A percentile compares a stretch with the other conserved stretches of the same genome.
Conservation (phyloP, 352 stramenopile genomes). For the Phytophthora brassicae region DNA sequence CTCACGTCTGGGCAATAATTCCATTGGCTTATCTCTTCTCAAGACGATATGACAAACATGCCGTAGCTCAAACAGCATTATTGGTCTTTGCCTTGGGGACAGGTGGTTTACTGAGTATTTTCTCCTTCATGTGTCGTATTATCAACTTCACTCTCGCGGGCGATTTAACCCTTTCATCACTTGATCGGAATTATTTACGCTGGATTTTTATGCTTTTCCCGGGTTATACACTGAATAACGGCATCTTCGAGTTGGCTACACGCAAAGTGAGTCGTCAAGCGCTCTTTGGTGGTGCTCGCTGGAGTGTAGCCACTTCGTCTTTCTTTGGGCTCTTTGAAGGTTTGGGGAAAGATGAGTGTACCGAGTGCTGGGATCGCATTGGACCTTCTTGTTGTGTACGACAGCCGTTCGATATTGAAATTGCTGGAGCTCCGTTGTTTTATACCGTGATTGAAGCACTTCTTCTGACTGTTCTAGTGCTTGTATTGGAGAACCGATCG, state of each 20-base stretch:
- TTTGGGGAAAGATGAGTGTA: constrained; percentile 43
- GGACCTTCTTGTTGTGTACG: constrained; percentile 50
- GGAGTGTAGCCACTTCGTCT: constrained; percentile 30
- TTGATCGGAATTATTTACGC: constrained; percentile 70
- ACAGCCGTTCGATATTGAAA: constrained; percentile 56
- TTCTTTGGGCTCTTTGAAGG: constrained; percentile 62
- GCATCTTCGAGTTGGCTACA: constrained; percentile 70
- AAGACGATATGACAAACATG: constrained; percentile 56
- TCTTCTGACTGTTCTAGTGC: constrained; percentile 49
- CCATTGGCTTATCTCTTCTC: constrained; percentile 70
- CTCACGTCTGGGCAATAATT: constrained; percentile 53
- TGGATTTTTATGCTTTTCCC: constrained; percentile 79
- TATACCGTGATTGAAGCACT: constrained; percentile 49
- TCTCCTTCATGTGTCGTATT: constrained; percentile 76
- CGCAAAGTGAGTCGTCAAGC: constrained; percentile 63
- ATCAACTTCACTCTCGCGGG: constrained; percentile 46
- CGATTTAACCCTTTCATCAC: constrained; percentile 48
- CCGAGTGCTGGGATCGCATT: constrained; percentile 50
- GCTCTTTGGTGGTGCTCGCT: constrained; percentile 34
- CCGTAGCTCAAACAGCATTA: constrained; percentile 59
- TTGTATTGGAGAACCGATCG: constrained; percentile 42
- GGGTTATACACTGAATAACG: constrained; percentile 64
- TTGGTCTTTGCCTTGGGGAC: constrained; percentile 65
- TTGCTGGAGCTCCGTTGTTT: constrained; percentile 44
- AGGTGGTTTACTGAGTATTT: constrained; percentile 69